phyloP scores from a whole-genome alignment of 768 basidiomycete species.

The Leccinum fibrillosum region DNA sequence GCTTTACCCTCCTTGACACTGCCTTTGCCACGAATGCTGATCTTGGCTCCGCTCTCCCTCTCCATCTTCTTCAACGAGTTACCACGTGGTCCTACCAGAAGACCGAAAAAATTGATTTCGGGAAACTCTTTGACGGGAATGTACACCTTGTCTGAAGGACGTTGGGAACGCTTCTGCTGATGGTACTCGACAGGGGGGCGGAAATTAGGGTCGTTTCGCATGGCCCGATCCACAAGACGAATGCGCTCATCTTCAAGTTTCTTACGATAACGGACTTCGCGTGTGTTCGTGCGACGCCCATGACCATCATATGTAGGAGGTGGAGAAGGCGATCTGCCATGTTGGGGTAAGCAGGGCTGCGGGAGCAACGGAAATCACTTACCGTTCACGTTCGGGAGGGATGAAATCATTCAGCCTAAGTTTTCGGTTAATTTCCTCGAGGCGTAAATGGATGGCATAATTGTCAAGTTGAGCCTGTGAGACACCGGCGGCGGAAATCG shows the following conservation, averaged over 20 bases:
- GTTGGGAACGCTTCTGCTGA: slow-evolving; percentile 88
- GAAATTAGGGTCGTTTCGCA: slow-evolving; percentile 98
- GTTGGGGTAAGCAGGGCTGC: slow-evolving; percentile 12
- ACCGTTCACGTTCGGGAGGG: slow-evolving; percentile 94
- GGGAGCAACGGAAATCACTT: background rate
- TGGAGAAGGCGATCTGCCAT: slow-evolving; percentile 83
- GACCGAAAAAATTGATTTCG: slow-evolving; percentile 99
- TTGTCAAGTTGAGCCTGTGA: slow-evolving; percentile 96
- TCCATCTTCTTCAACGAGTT: slow-evolving; percentile 99
- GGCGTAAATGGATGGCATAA: slow-evolving; percentile 91
- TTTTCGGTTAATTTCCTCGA: slow-evolving; percentile 98
- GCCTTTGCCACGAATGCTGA: slow-evolving; percentile 96
- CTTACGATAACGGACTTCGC: slow-evolving; percentile 97
- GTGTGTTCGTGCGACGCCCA: slow-evolving; percentile 96
- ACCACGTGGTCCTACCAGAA: slow-evolving; percentile 96
- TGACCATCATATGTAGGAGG: slow-evolving; percentile 97
- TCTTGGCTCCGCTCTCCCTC: slow-evolving; percentile 95
- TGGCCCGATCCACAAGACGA: slow-evolving; percentile 88
- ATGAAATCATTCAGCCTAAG: slow-evolving; percentile 91
- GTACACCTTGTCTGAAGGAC: slow-evolving; percentile 97
- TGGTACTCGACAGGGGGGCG: slow-evolving; percentile 96
- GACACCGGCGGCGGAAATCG: slow-evolving; percentile 89
- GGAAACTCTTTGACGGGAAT: slow-evolving; percentile 99
- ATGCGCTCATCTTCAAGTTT: slow-evolving; percentile 92
- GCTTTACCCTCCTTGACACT: slow-evolving; percentile 99